phyloP scores from a whole-genome alignment of 2,329 filamentous ascomycete genomes.

The Gnomoniopsis smithogilvyi region DNA sequence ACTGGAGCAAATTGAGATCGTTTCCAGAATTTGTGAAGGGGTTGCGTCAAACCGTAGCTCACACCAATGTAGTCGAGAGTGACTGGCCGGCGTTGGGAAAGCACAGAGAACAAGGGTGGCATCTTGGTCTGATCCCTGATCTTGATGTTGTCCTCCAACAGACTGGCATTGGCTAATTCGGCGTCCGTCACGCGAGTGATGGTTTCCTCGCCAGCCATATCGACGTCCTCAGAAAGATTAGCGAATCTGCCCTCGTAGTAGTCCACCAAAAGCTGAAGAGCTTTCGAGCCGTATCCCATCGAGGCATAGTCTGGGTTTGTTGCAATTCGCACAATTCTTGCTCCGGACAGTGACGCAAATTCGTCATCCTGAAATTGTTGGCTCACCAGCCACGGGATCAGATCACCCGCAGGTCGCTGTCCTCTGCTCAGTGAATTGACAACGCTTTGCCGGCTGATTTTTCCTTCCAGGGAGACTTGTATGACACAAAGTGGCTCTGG shows the following conservation, averaged over 20 bases:
- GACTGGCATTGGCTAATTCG: conserved; percentile 70
- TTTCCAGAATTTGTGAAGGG: conserved; percentile 97
- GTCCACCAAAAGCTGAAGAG: conserved; percentile 80
- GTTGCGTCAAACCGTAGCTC: conserved; percentile 84
- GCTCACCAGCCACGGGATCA: conserved; percentile 96
- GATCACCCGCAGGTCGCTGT: conserved; percentile 82
- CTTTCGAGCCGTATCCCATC: conserved; percentile 92
- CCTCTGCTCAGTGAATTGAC: conserved; percentile 86
- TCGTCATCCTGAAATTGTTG: conserved; percentile 98
- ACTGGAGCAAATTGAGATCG: conserved; percentile 80
- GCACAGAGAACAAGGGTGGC: conserved; percentile 87
- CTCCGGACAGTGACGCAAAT: conserved; percentile 89
- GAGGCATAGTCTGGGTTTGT: conserved; percentile 90
- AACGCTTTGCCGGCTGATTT: conserved; percentile 90
- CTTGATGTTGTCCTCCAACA: conserved; percentile 84
- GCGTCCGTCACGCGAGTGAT: conserved; percentile 79
- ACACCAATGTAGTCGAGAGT: conserved; percentile 90
- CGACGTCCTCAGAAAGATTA: conserved; percentile 70
- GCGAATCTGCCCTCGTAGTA: conserved; percentile 96
- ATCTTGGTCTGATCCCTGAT: conserved; percentile 87
- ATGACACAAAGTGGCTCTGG: conserved; percentile 94
- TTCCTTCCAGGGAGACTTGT: conserved; percentile 90
- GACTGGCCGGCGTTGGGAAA: conserved; percentile 78
- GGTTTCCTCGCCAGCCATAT: conserved; percentile 50
- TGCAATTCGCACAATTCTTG: conserved; percentile 88